Conservation (phyloP, 345 rosid genomes). For the Rhizophora mangle region DNA sequence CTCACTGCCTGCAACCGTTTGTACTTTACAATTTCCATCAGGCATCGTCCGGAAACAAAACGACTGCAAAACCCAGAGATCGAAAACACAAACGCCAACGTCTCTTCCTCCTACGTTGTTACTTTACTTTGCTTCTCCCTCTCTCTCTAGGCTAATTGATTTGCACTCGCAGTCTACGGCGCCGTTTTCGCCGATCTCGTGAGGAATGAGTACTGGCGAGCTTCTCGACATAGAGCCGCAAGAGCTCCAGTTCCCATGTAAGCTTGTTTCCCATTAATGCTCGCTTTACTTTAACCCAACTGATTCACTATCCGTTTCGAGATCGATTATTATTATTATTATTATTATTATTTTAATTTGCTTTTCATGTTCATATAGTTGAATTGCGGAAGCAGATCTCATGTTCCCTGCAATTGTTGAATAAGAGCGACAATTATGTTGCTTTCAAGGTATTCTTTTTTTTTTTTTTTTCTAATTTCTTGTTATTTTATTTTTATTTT, state of each 20-base stretch:
- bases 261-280: constrained; percentile 3
- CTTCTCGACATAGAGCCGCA: constrained; percentile 67
- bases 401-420: constrained; percentile 60
- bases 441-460: constrained; percentile 60
- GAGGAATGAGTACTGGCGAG: constrained; percentile 52
- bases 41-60: too few species aligned
- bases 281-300: not conserved
- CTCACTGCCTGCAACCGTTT: too few species aligned
- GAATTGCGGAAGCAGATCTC: constrained; percentile 80
- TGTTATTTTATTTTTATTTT: not conserved
- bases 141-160: not conserved
- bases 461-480: not conserved
- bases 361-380: constrained; percentile 33
- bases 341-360: constrained; percentile 11
- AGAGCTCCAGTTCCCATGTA: constrained; percentile 79
- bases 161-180: constrained; percentile 17
- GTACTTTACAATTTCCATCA: too few species aligned
- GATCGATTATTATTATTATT: not conserved
- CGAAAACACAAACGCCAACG: too few species aligned
- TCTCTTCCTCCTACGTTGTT: not conserved
- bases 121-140: constrained; percentile 7
- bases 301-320: not conserved
- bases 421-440: constrained; percentile 58
- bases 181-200: constrained; percentile 19
- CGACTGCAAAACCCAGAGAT: not conserved